Evolutionary conservation across 495 filamentous ascomycete genomes (phyloP).

Genomic region (Aspergillus haitiensis): DNA sequence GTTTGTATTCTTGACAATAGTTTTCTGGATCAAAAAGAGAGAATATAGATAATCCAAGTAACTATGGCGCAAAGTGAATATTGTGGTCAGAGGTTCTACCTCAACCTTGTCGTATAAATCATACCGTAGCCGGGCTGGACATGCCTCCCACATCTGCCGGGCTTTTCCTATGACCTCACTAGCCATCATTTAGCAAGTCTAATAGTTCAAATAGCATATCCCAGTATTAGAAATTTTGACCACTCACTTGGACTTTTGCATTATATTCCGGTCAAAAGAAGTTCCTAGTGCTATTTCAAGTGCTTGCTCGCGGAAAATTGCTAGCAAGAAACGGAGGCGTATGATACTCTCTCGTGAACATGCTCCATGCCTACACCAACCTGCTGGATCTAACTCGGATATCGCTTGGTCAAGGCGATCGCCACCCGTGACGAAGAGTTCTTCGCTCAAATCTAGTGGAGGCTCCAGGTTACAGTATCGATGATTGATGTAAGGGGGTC

Average conservation of each 20-base stretch:
- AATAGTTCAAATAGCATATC: not conserved
- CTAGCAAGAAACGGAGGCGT: slow-evolving; percentile 52
- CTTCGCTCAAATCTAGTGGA: slow-evolving; percentile 59
- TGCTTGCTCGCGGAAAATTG: slow-evolving; percentile 55
- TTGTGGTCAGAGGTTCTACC: slow-evolving; percentile 26
- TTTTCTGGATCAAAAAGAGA: slow-evolving; percentile 58
- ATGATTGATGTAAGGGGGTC: slow-evolving; percentile 56
- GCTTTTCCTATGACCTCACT: slow-evolving; percentile 40
- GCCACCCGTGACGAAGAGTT: slow-evolving; percentile 49
- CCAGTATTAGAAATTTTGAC: no score
- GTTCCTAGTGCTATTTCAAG: slow-evolving; percentile 58
- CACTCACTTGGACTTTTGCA: slow-evolving; percentile 48
- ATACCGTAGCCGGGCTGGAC: slow-evolving; percentile 38
- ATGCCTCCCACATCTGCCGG: slow-evolving; percentile 34
- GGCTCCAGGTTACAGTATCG: slow-evolving; percentile 55
- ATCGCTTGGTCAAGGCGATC: slow-evolving; percentile 43
- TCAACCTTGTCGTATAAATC: slow-evolving; percentile 36
- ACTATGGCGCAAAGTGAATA: slow-evolving; percentile 35
- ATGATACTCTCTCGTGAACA: slow-evolving; percentile 43
- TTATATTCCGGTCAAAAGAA: slow-evolving; percentile 37
- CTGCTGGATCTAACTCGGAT: slow-evolving; percentile 47
- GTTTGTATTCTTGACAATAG: slow-evolving; percentile 53
- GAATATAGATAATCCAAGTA: slow-evolving; percentile 57
- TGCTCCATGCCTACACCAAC: slow-evolving; percentile 52
- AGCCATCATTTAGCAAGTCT: not conserved